Evolutionary conservation across 2,329 filamentous ascomycete species (phyloP).

Genomic region (Arthrobotrys sphaeroides): DNA sequence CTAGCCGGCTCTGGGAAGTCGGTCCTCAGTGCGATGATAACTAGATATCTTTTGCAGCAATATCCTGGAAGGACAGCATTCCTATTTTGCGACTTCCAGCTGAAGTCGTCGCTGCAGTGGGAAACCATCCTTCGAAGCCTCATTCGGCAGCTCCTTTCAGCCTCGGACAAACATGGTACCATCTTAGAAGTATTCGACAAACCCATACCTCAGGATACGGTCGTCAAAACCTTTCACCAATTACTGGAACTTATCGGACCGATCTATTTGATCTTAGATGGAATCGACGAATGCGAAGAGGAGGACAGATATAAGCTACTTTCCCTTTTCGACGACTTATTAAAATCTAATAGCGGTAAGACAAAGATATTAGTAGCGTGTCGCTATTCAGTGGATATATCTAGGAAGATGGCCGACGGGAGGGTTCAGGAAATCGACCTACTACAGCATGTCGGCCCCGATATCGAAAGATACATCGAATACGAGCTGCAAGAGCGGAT

Average conservation of each 20-base stretch:
- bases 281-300: constrained; percentile 53
- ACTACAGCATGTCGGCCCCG: background rate
- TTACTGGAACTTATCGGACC: background rate
- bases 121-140: constrained; percentile 41
- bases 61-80: constrained; percentile 30
- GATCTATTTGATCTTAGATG: constrained; percentile 49
- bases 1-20: constrained; percentile 55
- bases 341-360: background rate
- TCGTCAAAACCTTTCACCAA: constrained; percentile 3
- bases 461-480: constrained; percentile 8
- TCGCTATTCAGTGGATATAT: constrained; percentile 55
- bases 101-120: background rate
- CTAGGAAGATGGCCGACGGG: background rate
- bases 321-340: background rate
- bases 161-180: background rate
- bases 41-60: background rate
- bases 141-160: constrained; percentile 41
- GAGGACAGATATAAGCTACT: constrained; percentile 12
- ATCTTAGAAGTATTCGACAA: constrained; percentile 5
- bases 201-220: constrained; percentile 1
- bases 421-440: background rate
- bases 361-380: constrained; percentile 59
- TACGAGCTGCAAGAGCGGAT: background rate
- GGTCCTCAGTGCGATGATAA: constrained; percentile 30
- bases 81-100: constrained; percentile 53